Conservation (phyloP, 75 land plant genomes). For the Chamaecyparis obtusa region DNA sequence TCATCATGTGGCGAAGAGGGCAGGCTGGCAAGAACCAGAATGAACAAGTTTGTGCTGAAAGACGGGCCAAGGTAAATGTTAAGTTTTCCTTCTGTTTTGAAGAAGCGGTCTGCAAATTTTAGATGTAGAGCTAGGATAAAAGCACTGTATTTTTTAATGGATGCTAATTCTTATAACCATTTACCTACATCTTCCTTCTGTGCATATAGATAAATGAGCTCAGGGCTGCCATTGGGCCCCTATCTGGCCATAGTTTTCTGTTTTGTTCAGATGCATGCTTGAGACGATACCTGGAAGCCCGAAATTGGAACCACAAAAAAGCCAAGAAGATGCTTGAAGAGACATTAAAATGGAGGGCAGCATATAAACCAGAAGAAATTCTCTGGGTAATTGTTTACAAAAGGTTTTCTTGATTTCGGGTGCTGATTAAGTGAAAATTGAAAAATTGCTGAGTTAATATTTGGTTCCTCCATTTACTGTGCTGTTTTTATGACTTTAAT, state of each 20-base stretch:
- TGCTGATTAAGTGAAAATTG: neutral
- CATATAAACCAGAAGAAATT: slow-evolving; percentile 87
- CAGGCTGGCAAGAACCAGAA: slow-evolving; percentile 5
- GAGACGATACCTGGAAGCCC: slow-evolving; percentile 76
- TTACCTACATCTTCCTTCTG: neutral
- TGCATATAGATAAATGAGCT: slow-evolving; percentile 64
- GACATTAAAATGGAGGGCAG: slow-evolving; percentile 75
- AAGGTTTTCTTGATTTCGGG: neutral
- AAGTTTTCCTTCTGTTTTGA: neutral
- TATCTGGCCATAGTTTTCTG: slow-evolving; percentile 42
- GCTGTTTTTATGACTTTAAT: neutral
- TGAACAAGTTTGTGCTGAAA: slow-evolving; percentile 9
- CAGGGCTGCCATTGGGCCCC: slow-evolving; percentile 57
- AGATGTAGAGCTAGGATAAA: neutral
- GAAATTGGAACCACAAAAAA: slow-evolving; percentile 80
- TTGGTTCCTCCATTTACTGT: neutral
- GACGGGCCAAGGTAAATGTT: slow-evolving; percentile 1
- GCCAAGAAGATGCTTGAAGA: slow-evolving; percentile 88
- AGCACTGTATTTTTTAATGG: neutral
- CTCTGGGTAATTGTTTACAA: slow-evolving; percentile 61
- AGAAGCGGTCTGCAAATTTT: neutral
- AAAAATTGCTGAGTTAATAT: neutral
- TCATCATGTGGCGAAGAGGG: slow-evolving; percentile 10
- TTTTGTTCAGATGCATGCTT: slow-evolving; percentile 76
- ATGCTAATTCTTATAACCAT: neutral